phyloP scores from a whole-genome alignment of 148 eudicot genomes.

The Nepenthes mirabilis region DNA sequence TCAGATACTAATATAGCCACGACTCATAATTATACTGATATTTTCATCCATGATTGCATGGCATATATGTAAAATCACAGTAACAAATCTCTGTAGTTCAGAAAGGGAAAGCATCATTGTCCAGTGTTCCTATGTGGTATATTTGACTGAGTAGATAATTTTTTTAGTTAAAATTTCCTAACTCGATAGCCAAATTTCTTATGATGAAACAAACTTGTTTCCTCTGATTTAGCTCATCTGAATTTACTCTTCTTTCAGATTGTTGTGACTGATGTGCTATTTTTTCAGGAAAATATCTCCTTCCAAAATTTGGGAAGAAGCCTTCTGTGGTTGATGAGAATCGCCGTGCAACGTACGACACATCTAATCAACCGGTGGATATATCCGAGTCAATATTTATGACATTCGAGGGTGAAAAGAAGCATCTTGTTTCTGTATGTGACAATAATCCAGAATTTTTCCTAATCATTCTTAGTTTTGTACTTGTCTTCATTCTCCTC shows the following conservation, averaged over 20 bases:
- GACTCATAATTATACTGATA: too few relatives aligned
- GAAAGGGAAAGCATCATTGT: too few relatives aligned
- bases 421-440: conserved; percentile 80
- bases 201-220: too few relatives aligned
- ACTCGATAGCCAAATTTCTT: too few relatives aligned
- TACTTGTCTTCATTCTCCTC: conserved; percentile 2
- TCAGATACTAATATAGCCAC: too few relatives aligned
- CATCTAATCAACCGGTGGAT: conserved; percentile 18
- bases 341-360: conserved; percentile 53
- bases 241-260: conserved; percentile 27
- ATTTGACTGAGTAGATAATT: conserved; percentile 42
- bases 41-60: too few relatives aligned
- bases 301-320: conserved; percentile 32
- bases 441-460: neutral
- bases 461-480: neutral
- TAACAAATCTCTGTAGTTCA: too few relatives aligned
- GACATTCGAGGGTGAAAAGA: conserved; percentile 64
- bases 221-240: conserved; percentile 19
- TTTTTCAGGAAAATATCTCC: conserved; percentile 25
- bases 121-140: too few relatives aligned
- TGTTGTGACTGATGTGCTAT: conserved; percentile 11
- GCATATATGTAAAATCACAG: too few relatives aligned
- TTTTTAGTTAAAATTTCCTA: conserved; percentile 15
- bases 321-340: conserved; percentile 32
- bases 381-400: conserved; percentile 17